Conservation (phyloP, 768 basidiomycete species). For the Boletus sp. region DNA sequence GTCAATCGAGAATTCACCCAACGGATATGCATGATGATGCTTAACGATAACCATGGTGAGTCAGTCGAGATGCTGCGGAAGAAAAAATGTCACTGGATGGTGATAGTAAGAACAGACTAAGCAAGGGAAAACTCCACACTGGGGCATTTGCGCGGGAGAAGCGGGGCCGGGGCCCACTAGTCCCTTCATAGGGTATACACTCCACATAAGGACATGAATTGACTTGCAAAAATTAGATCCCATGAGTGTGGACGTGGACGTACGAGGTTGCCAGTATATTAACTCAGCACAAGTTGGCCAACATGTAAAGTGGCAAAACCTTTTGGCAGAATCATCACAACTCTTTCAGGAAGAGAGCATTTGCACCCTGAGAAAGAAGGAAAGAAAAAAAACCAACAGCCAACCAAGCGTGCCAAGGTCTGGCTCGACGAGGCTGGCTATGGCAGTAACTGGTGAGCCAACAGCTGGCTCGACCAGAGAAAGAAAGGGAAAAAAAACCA, state of each 20-base stretch:
- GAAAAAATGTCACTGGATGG: no score
- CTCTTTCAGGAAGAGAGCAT: not conserved
- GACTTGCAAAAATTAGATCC: not conserved
- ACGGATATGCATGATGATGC: constrained; percentile 6
- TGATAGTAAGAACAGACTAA: not conserved
- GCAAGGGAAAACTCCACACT: not conserved
- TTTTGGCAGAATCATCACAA: not conserved
- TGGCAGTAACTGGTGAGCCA: no score
- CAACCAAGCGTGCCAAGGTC: no score
- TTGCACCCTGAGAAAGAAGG: no score
- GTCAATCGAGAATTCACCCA: constrained; percentile 49
- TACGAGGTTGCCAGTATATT: not conserved
- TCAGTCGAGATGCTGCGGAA: not conserved
- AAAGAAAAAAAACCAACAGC: no score
- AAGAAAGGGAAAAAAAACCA: no score
- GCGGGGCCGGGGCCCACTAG: no score
- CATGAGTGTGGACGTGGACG: not conserved
- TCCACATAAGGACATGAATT: no score
- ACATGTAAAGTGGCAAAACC: not conserved
- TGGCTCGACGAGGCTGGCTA: no score
- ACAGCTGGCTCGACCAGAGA: no score
- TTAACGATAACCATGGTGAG: not conserved
- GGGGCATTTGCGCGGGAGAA: no score
- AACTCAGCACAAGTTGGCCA: not conserved
- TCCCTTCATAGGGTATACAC: no score